Conservation (phyloP, 2,329 filamentous ascomycete genomes). For the Orbilia blumenaviensis region DNA sequence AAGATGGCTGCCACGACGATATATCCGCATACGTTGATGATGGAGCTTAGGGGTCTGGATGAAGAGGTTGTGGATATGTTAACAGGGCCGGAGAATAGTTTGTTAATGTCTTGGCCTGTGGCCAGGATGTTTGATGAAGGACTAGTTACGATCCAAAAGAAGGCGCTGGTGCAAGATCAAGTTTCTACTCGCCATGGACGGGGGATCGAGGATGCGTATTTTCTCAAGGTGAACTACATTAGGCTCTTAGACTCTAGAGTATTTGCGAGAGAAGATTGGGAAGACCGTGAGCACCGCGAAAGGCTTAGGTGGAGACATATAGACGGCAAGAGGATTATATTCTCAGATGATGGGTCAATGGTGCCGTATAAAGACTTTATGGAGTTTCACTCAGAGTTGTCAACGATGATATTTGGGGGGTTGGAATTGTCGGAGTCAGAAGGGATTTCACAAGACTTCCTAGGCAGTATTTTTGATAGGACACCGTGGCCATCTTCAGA, state of each 20-base stretch:
- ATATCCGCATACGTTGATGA: constrained; percentile 33
- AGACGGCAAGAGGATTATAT: constrained; percentile 14
- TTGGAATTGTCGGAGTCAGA: not conserved
- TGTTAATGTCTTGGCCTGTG: constrained; percentile 14
- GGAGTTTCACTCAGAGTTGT: constrained; percentile 2
- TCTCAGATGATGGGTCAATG: not conserved
- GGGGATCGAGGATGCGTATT: not conserved
- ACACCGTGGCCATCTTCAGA: no score
- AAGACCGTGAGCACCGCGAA: constrained; percentile 1
- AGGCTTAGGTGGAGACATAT: constrained; percentile 16
- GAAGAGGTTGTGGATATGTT: constrained; percentile 1
- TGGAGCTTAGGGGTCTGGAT: constrained; percentile 1
- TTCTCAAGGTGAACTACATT: not conserved
- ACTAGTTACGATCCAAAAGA: constrained; percentile 12
- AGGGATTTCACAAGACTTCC: not conserved
- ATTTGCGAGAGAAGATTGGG: constrained; percentile 21
- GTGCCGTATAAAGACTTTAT: constrained; percentile 11
- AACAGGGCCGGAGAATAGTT: not conserved
- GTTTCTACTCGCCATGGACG: not conserved
- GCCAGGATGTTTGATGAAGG: constrained; percentile 28
- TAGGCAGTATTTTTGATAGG: not conserved
- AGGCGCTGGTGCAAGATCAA: not conserved
- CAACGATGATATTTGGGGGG: not conserved
- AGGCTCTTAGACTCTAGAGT: not conserved
- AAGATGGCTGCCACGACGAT: constrained; percentile 8